Evolutionary conservation across 257 asterid genomes (phyloP).

Genomic region (Plantago major): DNA sequence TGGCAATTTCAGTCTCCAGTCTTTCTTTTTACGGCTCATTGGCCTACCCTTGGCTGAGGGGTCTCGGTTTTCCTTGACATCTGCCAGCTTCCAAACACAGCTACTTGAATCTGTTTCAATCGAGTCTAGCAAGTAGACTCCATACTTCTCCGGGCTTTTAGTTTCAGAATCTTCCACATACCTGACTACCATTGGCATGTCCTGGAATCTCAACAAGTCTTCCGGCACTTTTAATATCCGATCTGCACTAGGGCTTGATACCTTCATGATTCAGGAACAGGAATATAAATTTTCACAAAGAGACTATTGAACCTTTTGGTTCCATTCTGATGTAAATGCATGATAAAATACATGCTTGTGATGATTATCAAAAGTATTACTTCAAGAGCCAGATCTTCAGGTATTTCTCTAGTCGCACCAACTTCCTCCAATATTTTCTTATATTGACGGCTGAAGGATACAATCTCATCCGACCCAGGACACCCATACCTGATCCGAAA

Average conservation of each 20-base stretch:
- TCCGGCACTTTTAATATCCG: slow-evolving; percentile 79
- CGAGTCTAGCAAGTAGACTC: slow-evolving; percentile 57
- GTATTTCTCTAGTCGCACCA: slow-evolving; percentile 74
- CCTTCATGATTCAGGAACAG: slow-evolving; percentile 38
- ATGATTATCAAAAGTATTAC: slow-evolving; percentile 32
- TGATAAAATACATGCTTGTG: not conserved
- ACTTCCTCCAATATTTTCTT: slow-evolving; percentile 65
- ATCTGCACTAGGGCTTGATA: slow-evolving; percentile 87
- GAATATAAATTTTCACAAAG: not conserved
- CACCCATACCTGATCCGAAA: slow-evolving; percentile 63
- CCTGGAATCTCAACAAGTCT: slow-evolving; percentile 70
- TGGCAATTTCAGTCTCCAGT: slow-evolving; percentile 51
- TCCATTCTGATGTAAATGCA: not conserved
- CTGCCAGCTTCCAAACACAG: slow-evolving; percentile 83
- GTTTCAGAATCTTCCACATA: slow-evolving; percentile 39
- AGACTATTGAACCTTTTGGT: not conserved
- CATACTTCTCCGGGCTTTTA: slow-evolving; percentile 37
- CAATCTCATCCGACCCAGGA: slow-evolving; percentile 74
- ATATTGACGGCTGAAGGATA: slow-evolving; percentile 61
- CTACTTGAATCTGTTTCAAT: slow-evolving; percentile 53
- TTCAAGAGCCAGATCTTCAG: slow-evolving; percentile 81
- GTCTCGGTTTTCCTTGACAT: slow-evolving; percentile 83
- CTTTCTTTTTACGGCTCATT: slow-evolving; percentile 73
- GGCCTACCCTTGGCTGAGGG: slow-evolving; percentile 84
- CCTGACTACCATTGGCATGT: slow-evolving; percentile 69